These are phyloP conservation scores for Ogataea angusta DNA, from an alignment of 805 yeast species.

Conservation along the genomic window DNA sequence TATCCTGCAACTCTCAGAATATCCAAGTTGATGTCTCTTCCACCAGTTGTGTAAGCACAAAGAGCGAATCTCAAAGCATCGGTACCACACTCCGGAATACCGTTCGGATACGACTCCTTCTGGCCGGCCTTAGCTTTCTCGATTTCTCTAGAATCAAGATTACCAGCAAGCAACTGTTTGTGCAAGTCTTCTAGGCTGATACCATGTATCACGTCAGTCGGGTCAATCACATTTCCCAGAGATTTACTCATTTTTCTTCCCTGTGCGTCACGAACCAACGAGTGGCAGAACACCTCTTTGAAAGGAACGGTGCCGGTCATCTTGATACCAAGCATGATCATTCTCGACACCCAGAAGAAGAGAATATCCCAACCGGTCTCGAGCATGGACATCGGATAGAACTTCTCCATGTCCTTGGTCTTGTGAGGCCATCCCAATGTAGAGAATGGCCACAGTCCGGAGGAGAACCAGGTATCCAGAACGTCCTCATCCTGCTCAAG, in stretches of 20 bases:
- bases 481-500: constrained; percentile 97
- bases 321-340: constrained; percentile 89
- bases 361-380: constrained; percentile 99
- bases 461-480: constrained; percentile 97
- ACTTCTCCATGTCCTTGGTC: constrained; percentile 68
- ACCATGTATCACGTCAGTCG: constrained; percentile 90
- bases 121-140: constrained; percentile 88
- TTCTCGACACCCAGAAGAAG: constrained; percentile 98
- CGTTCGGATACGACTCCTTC: constrained; percentile 84
- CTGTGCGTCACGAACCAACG: constrained; percentile 97
- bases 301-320: constrained; percentile 90
- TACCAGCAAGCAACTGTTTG: constrained; percentile 73
- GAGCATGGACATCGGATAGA: constrained; percentile 88
- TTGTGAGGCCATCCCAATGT: constrained; percentile 93
- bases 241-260: constrained; percentile 99
- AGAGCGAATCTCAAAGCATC: constrained; percentile 97
- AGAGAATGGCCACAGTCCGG: constrained; percentile 97
- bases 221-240: constrained; percentile 94
- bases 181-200: constrained; percentile 76
- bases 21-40: constrained; percentile 95
- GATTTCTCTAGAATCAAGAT: constrained; percentile 84
- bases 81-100: constrained; percentile 99
- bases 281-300: constrained; percentile 96
- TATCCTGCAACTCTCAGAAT: constrained; percentile 97
- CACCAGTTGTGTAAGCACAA: constrained; percentile 98